phyloP scores from a whole-genome alignment of 768 basidiomycete species.

The Chiua virens region DNA sequence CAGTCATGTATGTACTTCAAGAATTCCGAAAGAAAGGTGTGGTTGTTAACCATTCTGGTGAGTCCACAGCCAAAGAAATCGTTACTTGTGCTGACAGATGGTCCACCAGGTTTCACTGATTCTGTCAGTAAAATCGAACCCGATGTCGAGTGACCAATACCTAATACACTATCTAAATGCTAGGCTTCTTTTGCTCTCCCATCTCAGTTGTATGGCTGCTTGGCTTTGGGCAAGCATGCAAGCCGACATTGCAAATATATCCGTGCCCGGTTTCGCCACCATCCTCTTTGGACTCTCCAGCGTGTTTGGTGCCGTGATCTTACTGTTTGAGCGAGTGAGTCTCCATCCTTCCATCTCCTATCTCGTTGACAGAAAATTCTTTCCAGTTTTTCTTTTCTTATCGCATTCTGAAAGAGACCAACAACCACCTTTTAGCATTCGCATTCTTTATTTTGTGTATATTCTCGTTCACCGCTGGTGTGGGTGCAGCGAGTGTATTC shows the following conservation, averaged over 20 bases:
- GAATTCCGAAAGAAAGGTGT: constrained; percentile 13
- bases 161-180: not conserved
- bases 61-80: not conserved
- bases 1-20: constrained; percentile 28
- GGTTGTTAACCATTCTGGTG: constrained; percentile 17
- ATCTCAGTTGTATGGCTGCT: constrained; percentile 14
- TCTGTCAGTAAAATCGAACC: constrained; percentile 13
- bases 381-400: constrained; percentile 21
- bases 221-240: constrained; percentile 22
- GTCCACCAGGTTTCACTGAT: constrained; percentile 14
- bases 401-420: constrained; percentile 15
- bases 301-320: constrained; percentile 11
- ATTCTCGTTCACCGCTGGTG: constrained; percentile 21
- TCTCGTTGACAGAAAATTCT: not conserved
- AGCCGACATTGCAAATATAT: not conserved
- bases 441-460: constrained; percentile 14
- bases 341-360: not conserved
- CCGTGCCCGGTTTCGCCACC: constrained; percentile 10
- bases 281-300: constrained; percentile 20
- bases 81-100: not conserved
- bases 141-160: not conserved
- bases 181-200: constrained; percentile 16
- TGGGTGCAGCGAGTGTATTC: constrained; percentile 20
- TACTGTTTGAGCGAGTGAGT: constrained; percentile 19
- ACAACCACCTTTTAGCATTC: constrained; percentile 14